Percentiles rank a stretch among this genome's conserved stretches.
phyloP scores from a whole-genome alignment of 2,329 filamentous ascomycete species.

The Penicillium concentricum region DNA sequence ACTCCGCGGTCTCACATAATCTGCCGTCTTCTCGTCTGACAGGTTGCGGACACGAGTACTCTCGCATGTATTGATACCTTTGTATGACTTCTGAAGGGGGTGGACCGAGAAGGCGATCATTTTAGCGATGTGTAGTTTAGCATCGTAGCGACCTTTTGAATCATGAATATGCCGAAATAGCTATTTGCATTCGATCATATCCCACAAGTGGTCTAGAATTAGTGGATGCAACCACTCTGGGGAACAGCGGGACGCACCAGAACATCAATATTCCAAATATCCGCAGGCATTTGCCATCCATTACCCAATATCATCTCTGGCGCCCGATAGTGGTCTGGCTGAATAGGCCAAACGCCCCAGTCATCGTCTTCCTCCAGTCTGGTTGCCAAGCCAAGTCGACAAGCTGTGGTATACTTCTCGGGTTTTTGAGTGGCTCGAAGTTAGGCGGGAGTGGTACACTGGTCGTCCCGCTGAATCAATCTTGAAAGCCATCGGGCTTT shows the following conservation, averaged over 20 bases:
- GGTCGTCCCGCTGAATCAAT: conserved; percentile 31
- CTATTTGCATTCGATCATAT: conserved; percentile 39
- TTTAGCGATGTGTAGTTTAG: conserved; percentile 42
- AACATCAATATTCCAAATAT: conserved; percentile 46
- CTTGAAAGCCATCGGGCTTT: conserved; percentile 34
- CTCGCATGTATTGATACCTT: conserved; percentile 34
- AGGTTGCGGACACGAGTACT: conserved; percentile 30
- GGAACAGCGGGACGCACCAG: conserved; percentile 28
- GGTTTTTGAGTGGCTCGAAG: conserved; percentile 30
- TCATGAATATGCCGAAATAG: conserved; percentile 39
- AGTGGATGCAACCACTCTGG: conserved; percentile 20
- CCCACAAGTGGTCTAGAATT: conserved; percentile 34
- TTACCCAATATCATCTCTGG: conserved; percentile 43
- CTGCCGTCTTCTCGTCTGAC: conserved; percentile 29
- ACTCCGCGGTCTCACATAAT: conserved; percentile 36
- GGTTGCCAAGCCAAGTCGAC: conserved; percentile 38
- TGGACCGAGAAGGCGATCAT: conserved; percentile 45
- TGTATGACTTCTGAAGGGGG: conserved; percentile 38
- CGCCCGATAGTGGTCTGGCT: conserved; percentile 45
- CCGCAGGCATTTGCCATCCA: conserved; percentile 39
- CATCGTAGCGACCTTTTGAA: conserved; percentile 36
- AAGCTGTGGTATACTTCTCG: conserved; percentile 31
- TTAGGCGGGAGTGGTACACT: conserved; percentile 36
- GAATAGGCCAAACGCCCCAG: conserved; percentile 41
- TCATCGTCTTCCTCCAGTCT: conserved; percentile 44